Percentiles rank a stretch among this genome's conserved stretches.
Evolutionary conservation across 2,329 filamentous ascomycete species (phyloP).

Genomic region (Penicillium freii): DNA sequence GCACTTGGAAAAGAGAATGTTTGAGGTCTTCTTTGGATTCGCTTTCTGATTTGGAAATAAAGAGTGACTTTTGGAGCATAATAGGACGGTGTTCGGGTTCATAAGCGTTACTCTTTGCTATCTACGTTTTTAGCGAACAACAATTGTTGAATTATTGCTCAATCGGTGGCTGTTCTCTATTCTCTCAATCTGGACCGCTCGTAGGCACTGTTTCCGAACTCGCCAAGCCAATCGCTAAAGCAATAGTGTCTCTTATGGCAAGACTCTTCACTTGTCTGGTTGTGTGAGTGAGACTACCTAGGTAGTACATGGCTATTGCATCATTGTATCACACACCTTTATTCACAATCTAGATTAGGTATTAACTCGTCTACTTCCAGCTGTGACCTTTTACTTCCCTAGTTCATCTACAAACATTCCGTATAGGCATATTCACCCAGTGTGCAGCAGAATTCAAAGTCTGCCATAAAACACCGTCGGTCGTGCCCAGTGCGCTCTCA

Average conservation of each 20-base stretch:
- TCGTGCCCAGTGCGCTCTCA: constrained; percentile 8
- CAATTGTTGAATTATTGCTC: neutral
- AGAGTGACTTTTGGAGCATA: neutral
- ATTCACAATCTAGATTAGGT: neutral
- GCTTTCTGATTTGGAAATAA: constrained; percentile 3
- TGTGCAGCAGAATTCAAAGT: neutral
- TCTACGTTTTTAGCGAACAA: constrained; percentile 4
- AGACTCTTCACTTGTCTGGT: neutral
- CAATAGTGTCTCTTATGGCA: neutral
- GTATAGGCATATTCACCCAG: neutral
- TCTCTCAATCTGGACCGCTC: neutral
- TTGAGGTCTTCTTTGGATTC: neutral
- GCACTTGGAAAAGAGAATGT: constrained; percentile 37
- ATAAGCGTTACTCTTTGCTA: neutral
- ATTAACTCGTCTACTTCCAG: neutral
- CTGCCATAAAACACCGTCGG: neutral
- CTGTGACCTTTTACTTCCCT: neutral
- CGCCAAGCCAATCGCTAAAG: neutral
- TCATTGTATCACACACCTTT: neutral
- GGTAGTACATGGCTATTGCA: neutral
- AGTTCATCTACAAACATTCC: neutral
- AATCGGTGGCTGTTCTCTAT: neutral
- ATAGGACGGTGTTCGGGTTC: neutral
- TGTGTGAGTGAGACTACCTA: neutral
- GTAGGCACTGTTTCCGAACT: neutral